Conservation (phyloP, 768 basidiomycete genomes). For the Rubroboletus pulcherrimus region DNA sequence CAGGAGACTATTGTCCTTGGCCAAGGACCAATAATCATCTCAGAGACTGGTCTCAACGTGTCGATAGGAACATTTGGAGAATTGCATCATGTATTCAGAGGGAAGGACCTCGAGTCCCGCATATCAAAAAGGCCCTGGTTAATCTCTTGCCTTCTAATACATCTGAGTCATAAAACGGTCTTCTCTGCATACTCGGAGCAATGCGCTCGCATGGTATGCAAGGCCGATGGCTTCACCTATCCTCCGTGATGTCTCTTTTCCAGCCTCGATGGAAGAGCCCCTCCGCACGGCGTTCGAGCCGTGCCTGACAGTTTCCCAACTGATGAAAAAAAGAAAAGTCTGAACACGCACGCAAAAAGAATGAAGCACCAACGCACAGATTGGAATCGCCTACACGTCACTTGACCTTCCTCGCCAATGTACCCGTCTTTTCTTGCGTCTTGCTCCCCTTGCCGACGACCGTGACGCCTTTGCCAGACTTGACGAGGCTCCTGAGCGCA, state of each 20-base stretch:
- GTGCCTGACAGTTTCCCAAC: background rate
- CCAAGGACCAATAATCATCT: background rate
- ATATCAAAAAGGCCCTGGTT: background rate
- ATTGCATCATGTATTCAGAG: background rate
- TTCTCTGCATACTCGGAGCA: background rate
- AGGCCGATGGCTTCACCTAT: background rate
- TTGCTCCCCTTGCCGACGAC: slow-evolving; percentile 70
- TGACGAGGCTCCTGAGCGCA: slow-evolving; percentile 78
- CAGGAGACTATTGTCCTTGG: background rate
- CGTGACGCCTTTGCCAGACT: slow-evolving; percentile 81
- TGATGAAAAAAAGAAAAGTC: background rate
- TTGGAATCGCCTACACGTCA: background rate
- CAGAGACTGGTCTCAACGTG: background rate
- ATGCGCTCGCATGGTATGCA: background rate
- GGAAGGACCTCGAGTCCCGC: background rate
- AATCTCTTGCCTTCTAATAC: background rate
- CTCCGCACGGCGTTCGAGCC: background rate
- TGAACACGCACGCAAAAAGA: background rate
- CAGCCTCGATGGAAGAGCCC: background rate
- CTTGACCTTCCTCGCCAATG: slow-evolving; percentile 24
- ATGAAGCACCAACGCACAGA: background rate
- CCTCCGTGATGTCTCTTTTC: background rate
- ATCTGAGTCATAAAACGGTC: background rate
- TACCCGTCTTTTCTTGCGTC: slow-evolving; percentile 30
- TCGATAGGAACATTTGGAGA: background rate